These are phyloP conservation scores for Chiua virens DNA, from an alignment of 768 basidiomycete species.

Conservation along the genomic window DNA sequence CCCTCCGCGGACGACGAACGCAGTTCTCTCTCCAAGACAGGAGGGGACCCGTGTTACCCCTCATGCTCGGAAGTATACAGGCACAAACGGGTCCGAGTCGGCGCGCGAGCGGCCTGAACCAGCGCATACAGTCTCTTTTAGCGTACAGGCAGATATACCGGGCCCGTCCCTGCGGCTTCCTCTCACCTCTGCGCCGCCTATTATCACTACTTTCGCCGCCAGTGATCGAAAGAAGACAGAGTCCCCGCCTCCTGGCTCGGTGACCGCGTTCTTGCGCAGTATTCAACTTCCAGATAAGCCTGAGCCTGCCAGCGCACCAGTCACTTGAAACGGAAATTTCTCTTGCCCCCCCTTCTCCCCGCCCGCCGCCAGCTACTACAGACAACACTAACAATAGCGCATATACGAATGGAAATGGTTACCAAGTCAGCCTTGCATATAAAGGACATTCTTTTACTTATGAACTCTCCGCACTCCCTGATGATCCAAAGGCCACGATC, in stretches of 20 bases:
- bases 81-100: constrained; percentile 1
- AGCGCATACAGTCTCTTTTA: constrained; percentile 3
- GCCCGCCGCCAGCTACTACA: constrained; percentile 15
- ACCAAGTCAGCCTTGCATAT: constrained; percentile 25
- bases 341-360: constrained; percentile 6
- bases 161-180: constrained; percentile 16
- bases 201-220: background rate
- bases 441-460: constrained; percentile 30
- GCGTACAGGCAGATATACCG: constrained; percentile 9
- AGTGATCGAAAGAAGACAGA: constrained; percentile 1
- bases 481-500: constrained; percentile 29
- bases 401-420: constrained; percentile 3
- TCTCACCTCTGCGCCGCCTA: constrained; percentile 4
- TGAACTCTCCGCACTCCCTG: constrained; percentile 28
- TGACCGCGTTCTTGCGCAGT: constrained; percentile 25
- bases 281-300: constrained; percentile 23
- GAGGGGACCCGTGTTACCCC: constrained; percentile 5
- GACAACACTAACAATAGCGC: background rate
- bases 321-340: constrained; percentile 12
- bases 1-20: constrained; percentile 2
- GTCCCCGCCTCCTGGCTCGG: constrained; percentile 15
- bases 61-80: constrained; percentile 4
- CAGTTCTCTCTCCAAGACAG: constrained; percentile 1
- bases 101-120: constrained; percentile 1
- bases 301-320: constrained; percentile 6